Conservation (phyloP, 305 asterid genomes). For the Rubia balearica region DNA sequence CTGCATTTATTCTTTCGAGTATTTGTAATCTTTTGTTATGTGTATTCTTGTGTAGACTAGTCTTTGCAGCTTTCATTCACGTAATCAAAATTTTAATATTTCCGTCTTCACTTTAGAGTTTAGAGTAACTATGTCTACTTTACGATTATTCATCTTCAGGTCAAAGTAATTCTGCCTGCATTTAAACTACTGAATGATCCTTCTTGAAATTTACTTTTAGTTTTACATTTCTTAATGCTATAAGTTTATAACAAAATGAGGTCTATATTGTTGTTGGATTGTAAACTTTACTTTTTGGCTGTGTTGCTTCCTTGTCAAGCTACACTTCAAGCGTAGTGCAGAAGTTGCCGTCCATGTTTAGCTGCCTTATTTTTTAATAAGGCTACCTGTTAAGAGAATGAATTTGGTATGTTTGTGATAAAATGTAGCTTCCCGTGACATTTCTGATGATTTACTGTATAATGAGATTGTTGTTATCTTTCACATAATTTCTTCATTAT, state of each 20-base stretch:
- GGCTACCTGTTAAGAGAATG: neutral
- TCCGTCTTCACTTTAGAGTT: neutral
- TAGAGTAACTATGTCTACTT: neutral
- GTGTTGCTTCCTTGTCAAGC: neutral
- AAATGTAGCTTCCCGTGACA: neutral
- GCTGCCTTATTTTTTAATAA: neutral
- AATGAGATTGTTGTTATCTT: neutral
- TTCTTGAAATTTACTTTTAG: neutral
- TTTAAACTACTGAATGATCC: neutral
- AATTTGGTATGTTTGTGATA: neutral
- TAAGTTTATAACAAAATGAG: neutral
- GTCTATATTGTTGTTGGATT: neutral
- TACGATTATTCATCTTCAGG: neutral
- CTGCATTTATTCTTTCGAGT: neutral
- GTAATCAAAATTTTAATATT: neutral
- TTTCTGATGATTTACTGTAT: neutral
- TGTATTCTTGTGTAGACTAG: neutral
- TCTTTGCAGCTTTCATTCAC: neutral
- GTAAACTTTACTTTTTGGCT: neutral
- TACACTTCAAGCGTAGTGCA: neutral
- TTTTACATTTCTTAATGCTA: too few species aligned
- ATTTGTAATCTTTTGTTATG: neutral
- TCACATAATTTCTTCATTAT: neutral
- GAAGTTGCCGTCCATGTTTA: neutral
- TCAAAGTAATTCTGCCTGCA: neutral